These are phyloP conservation scores for Heteromeles arbutifolia DNA, from an alignment of 306 rosid species.

Conservation along the genomic window DNA sequence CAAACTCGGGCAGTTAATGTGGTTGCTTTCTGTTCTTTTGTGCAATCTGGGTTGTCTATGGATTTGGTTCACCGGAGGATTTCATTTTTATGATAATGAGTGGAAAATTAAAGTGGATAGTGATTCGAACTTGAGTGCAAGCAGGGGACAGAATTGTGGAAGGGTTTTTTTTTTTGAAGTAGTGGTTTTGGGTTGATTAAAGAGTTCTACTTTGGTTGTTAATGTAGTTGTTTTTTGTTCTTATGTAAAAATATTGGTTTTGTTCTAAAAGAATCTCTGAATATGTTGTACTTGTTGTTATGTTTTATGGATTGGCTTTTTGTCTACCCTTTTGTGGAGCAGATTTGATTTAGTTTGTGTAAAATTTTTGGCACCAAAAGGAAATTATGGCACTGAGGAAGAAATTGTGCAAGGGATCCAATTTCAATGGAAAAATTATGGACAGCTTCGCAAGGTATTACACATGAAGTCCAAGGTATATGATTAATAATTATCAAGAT, in stretches of 20 bases:
- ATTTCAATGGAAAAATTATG: background rate
- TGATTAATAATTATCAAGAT: too few relatives aligned
- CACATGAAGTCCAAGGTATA: too few relatives aligned
- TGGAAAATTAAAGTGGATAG: background rate
- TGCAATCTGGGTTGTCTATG: background rate
- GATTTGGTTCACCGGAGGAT: background rate
- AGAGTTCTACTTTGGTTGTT: background rate
- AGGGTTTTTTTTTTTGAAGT: background rate
- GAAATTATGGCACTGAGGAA: slow-evolving; percentile 5
- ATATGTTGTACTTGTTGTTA: background rate
- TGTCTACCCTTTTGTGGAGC: background rate
- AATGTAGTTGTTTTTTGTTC: background rate
- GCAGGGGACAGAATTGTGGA: background rate
- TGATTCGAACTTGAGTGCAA: too few relatives aligned
- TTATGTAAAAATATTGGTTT: background rate
- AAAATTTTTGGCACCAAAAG: background rate
- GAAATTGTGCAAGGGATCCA: background rate
- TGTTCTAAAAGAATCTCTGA: too few relatives aligned
- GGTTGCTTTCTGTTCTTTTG: background rate
- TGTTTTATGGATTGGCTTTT: background rate
- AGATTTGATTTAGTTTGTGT: background rate
- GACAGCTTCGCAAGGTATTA: background rate
- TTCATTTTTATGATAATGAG: background rate
- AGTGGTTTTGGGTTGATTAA: background rate
- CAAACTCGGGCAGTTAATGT: too few relatives aligned